phyloP scores from a whole-genome alignment of 2,329 filamentous ascomycete genomes.

The Lecanicillium sp. region DNA sequence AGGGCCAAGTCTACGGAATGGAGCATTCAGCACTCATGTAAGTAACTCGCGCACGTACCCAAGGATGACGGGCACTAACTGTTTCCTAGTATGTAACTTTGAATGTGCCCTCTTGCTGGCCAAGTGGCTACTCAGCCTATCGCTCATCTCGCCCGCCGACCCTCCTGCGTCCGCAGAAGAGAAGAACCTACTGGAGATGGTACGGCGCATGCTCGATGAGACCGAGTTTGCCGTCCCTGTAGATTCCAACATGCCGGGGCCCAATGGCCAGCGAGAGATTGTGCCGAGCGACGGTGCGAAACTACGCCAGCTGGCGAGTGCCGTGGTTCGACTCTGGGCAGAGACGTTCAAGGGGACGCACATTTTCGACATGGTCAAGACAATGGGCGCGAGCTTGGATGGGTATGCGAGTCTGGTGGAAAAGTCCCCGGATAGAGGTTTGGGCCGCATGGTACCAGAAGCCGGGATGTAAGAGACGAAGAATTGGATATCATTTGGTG shows the following conservation, averaged over 20 bases:
- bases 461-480: too few species aligned
- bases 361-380: constrained; percentile 52
- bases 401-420: constrained; percentile 49
- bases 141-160: constrained; percentile 42
- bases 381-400: constrained; percentile 50
- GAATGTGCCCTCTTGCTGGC: constrained; percentile 54
- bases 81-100: constrained; percentile 44
- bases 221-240: constrained; percentile 55
- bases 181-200: constrained; percentile 45
- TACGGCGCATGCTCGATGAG: constrained; percentile 52
- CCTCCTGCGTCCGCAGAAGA: constrained; percentile 44
- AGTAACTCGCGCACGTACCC: constrained; percentile 24
- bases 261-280: constrained; percentile 30
- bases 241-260: constrained; percentile 43
- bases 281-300: constrained; percentile 40
- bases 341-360: constrained; percentile 55
- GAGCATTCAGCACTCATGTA: constrained; percentile 56
- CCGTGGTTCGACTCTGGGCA: constrained; percentile 53
- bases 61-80: constrained; percentile 10
- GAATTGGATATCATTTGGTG: too few species aligned
- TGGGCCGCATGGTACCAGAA: too few species aligned
- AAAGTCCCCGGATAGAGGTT: constrained; percentile 22
- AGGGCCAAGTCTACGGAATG: constrained; percentile 53
- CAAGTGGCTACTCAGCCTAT: constrained; percentile 52
- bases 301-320: constrained; percentile 47